These are phyloP conservation scores for Tulasnella sp. DNA, from an alignment of 768 basidiomycete genomes.

Conservation along the genomic window DNA sequence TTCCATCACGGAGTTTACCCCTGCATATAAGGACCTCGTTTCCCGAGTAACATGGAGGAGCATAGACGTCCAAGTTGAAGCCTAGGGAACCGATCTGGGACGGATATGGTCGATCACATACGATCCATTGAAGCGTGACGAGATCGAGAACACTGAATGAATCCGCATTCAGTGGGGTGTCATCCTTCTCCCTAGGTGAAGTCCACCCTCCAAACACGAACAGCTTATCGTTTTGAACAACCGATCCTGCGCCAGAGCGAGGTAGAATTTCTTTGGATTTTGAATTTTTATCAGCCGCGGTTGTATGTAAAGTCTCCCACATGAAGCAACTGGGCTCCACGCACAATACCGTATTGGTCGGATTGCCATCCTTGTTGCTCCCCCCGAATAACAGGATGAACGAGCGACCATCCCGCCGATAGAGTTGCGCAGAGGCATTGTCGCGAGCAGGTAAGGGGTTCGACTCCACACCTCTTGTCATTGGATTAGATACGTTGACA, in stretches of 20 bases:
- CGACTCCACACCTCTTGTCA: not conserved
- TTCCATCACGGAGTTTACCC: not conserved
- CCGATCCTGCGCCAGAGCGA: not conserved
- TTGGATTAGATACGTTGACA: not conserved
- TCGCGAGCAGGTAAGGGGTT: not conserved
- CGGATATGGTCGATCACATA: not conserved
- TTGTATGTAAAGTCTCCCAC: not conserved
- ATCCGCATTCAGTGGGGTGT: not conserved
- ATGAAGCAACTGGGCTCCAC: not conserved
- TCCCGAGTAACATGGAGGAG: not conserved
- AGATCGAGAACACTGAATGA: conserved; percentile 6
- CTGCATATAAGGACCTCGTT: not conserved
- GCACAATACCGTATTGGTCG: not conserved
- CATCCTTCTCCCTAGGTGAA: not conserved
- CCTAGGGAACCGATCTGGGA: conserved; percentile 4
- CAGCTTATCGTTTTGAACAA: conserved; percentile 1
- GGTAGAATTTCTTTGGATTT: not conserved
- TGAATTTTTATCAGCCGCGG: not conserved
- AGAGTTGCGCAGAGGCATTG: not conserved
- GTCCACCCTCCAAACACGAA: conserved; percentile 9
- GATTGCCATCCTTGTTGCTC: not conserved
- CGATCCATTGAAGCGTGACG: not conserved
- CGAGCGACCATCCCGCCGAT: not conserved
- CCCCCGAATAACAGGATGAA: conserved; percentile 1
- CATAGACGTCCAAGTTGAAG: conserved; percentile 2